Base-by-base conservation (phyloP, 2,329 filamentous ascomycete species). In the Sporothrix brasiliensis region DNA sequence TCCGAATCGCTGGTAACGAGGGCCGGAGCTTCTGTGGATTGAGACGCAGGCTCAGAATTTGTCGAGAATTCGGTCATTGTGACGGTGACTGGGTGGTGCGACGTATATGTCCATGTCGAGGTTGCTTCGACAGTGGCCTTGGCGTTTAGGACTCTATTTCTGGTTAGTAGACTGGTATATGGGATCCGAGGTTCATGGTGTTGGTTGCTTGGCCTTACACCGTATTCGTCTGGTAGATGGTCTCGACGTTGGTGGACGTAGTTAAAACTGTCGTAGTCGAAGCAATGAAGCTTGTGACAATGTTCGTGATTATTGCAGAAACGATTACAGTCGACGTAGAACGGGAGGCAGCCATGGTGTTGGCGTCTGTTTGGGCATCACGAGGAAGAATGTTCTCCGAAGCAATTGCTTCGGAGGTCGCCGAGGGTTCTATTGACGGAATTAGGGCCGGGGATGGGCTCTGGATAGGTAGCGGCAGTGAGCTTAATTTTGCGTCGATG, bases 101-200 rank as follows among this genome's bases (percentile, higher is more conserved):
- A 71, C 3, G 69, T 72, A 41, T 67, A 70, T 19, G 71, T 74
- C 47, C 73, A 30, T 6, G 74, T 75, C 39, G 72, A 72, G 9
- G 74, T 75, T 14, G 72, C 66, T n/a, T 41, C 19, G 65, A 75
- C 71, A 24, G 75, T 75, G 13, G 72, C 63, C 21, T 63, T 19
- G 53, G 75, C 75, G 34, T 72, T 69, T 49, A 75, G 49, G 27
- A 74, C 68, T 1, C 70, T 72, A 53, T 53, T 66, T 10, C 39
- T 16, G 49, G 53, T 50, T 2, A 65, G 69, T 16, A 6, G 9
- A 9, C 19, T 47, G 39, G 19, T 11, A 5, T 44, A 50, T 16
- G 30, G 53, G 11, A 7, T 10, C 19, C 5, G 16, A 10, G 49
- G 49, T n/a, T 7, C 2, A 14, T 13, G 11, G 41, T 21, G 2